Evolutionary conservation across 2,329 filamentous ascomycete species (phyloP), one percentile per base, ranked within the genome.

Genomic region (Fusarium circinatum): DNA sequence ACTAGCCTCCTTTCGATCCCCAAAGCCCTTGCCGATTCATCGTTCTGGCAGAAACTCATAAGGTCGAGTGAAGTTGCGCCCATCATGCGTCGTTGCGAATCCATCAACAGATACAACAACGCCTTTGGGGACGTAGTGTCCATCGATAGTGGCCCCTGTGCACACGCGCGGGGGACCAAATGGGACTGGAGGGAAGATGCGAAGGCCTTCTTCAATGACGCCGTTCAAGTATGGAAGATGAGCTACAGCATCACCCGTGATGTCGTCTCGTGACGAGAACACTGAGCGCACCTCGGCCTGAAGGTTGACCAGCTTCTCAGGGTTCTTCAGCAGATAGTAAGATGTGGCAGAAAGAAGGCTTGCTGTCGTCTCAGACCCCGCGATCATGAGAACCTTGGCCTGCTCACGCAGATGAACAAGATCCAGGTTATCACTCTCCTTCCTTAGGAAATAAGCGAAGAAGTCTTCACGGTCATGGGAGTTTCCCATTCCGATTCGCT

Each of bases 201-300:
- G 65, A 22, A 75, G 72, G 2, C 56, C 42, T 32, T 75, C 72
- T 24, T 75, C 69, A 2, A 75, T 61, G 20, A 70, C 65, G 0
- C 34, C 72, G 4, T 54, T 36, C 2, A 75, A 47, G 17, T 75
- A 75, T 4, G 39, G 28, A 13, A 75, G 62, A 26, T 62, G 49
- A 4, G 39, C 38, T 12, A 61, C 64, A 5, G 62, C 52, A 15
- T 70, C 57, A 22, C 65, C 72, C 0, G 38, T 68, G 18, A 75
- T 75, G 1, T 71, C 65, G 2, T 62, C 48, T 3, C 24, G 17
- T 1, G 68, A 63, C 0, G 54, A 39, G 8, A 75, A 71, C 0
- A 10, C 20, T 0, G 62, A 58, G 9, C 72, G 69, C 2, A 75
- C 56, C 32, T 75, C 72, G 2, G 36, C 7, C 30, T 65, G 56